Base-by-base conservation (phyloP, 352 stramenopile genomes). In the Globisporangium cylindrosporum region DNA sequence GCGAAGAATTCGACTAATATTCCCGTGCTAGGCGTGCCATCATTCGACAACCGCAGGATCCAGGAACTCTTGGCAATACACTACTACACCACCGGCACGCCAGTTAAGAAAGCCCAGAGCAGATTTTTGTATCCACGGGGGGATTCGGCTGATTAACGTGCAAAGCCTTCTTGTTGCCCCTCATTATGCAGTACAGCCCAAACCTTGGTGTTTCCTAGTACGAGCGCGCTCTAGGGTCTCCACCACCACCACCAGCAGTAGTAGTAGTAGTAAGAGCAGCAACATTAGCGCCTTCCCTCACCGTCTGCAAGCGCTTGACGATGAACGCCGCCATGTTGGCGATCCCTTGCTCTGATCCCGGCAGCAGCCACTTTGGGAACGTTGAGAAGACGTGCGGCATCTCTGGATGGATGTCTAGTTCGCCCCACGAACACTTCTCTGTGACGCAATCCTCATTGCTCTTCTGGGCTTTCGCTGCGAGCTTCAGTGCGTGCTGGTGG, bases 401-500 rank as follows among this genome's bases (percentile, higher is more conserved):
- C 27, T 77, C 64, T 14, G 32, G 36, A 25, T 72, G 67, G 6
- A 68, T 14, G 56, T 78, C 80, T 53, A 88, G 32, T 58, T 86
- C 69, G 1, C 73, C 69, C 8, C 69, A 48, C 18, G 12, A 18
- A 6, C 6, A 6, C 4, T 20, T 4, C 38, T 18, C 54, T 15
- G 15, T 18, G 9, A 84, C 68, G 0, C 77, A 70, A 29, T 14
- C 7, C 3, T 7, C 38, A 48, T 20, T 48, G 38, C 82, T 65
- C 0, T 54, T 54, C 24, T 73, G 32, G 0, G 79, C 80, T 10
- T 79, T 78, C n/a, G 72, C 64, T 15, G 61, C 69, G 5, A 91
- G 72, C 6, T 68, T 67, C 36, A 82, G 61, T 4, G 80, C 75
- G 34, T 81, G 76, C 3, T 56, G 41, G 60, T 84, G 82, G 43